Evolutionary conservation across 2,329 filamentous ascomycete species (phyloP).

Genomic region (Microsporum canis): DNA sequence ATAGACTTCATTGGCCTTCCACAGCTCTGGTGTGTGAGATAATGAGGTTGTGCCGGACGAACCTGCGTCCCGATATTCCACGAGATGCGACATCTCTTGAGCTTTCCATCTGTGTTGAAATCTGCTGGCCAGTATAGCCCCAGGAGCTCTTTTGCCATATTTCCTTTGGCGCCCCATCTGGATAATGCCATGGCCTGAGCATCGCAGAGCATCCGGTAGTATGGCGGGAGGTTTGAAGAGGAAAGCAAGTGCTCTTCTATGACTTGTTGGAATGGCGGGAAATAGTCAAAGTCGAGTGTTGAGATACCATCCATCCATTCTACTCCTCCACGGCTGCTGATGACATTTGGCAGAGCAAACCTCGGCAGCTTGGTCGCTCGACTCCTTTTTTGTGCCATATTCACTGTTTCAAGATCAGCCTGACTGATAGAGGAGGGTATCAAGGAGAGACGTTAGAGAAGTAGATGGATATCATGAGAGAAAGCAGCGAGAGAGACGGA

Average conservation of each 20-base stretch:
- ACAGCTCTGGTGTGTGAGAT: slow-evolving; percentile 8
- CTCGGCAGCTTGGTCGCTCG: slow-evolving; percentile 8
- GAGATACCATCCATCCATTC: slow-evolving; percentile 12
- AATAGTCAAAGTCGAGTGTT: slow-evolving; percentile 11
- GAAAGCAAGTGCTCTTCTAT: slow-evolving; percentile 8
- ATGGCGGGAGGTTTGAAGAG: slow-evolving; percentile 9
- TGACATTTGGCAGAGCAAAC: slow-evolving; percentile 6
- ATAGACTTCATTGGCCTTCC: slow-evolving; percentile 11
- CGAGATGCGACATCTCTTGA: slow-evolving; percentile 9
- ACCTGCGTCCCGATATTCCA: slow-evolving; percentile 8
- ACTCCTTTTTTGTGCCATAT: slow-evolving; percentile 3
- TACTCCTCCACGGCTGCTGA: slow-evolving; percentile 6
- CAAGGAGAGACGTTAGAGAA: background rate
- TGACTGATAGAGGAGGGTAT: background rate
- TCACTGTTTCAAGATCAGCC: background rate
- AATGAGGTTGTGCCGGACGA: background rate
- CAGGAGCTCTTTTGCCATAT: slow-evolving; percentile 9
- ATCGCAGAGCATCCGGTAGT: slow-evolving; percentile 9
- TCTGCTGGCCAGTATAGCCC: slow-evolving; percentile 12
- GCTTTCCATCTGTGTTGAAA: slow-evolving; percentile 12
- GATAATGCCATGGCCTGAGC: slow-evolving; percentile 4
- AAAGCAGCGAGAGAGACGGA: background rate
- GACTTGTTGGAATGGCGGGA: slow-evolving; percentile 6
- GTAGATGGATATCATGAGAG: background rate
- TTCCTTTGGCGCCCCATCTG: slow-evolving; percentile 7